Evolutionary conservation across 2,329 filamentous ascomycete genomes (phyloP), one percentile per base, ranked within the genome.

Genomic region (Elsinoe fawcettii): DNA sequence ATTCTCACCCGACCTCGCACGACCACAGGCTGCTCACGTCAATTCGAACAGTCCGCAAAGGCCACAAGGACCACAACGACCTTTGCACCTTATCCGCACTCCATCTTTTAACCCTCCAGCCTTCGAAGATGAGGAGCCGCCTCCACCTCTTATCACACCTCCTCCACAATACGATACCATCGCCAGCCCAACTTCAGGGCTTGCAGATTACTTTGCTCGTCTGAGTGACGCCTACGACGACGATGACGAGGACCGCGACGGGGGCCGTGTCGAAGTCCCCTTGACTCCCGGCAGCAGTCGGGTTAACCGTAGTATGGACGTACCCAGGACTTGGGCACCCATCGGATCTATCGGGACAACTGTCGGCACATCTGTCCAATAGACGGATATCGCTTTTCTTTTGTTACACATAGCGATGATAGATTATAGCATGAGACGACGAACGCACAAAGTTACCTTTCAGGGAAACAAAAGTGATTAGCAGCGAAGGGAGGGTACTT

Each of bases 61-160:
- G 25, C 62, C 58, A 51, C 58, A 47, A 37, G 60, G 14, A 43
- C 73, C 74, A 3, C 74, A 71, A 51, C 80, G 90, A 4, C 90
- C 91, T 0, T 95, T 96, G 55, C 91, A 96, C 69, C 79, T 96
- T 1, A 73, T 95, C 30, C 84, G 91, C 22, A 80, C 83, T 5
- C 91, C 91, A 0, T 95, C 89, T 0, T 95, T 90, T 73, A 90
- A 90, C 59, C 91, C 91, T 1, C 90, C 91, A 0, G 83, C 88
- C 0, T 96, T 95, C 66, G 86, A 93, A 60, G 89, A 89, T 4
- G 87, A 95, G 55, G 79, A 84, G 4, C 84, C 87, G 0, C 87
- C 88, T 3, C 87, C 87, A 53, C 83, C 86, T 0, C 70, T 87
- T 14, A 77, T 87, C 62, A 95, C 90, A 0, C 90, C 90, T 1